phyloP scores from a whole-genome alignment of 768 basidiomycete species.

The Pleurotus citrinopileatus region DNA sequence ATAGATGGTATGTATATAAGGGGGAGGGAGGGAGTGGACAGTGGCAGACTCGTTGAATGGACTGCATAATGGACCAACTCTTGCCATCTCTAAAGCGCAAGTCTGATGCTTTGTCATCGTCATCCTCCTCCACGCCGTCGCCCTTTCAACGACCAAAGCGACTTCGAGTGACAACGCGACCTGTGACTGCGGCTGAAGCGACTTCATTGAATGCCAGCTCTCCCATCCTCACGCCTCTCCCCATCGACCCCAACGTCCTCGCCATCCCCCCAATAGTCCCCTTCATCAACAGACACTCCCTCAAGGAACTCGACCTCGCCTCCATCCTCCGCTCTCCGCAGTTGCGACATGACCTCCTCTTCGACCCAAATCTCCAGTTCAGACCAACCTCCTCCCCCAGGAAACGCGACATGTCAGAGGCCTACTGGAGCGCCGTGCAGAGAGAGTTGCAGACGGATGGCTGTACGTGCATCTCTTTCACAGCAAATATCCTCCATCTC shows the following conservation, averaged over 20 bases:
- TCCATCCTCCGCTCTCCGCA: constrained; percentile 88
- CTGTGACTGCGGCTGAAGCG: constrained; percentile 46
- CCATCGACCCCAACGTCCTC: constrained; percentile 43
- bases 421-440: constrained; percentile 82
- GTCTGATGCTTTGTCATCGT: constrained; percentile 25
- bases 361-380: constrained; percentile 83
- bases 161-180: constrained; percentile 43
- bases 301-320: constrained; percentile 83
- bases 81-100: constrained; percentile 13
- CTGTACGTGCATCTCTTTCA: constrained; percentile 83
- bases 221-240: constrained; percentile 29
- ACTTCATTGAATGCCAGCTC: no score
- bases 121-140: constrained; percentile 29
- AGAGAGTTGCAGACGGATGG: constrained; percentile 69
- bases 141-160: constrained; percentile 40
- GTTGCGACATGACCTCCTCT: constrained; percentile 88
- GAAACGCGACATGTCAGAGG: constrained; percentile 69
- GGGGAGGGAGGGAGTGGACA: not conserved
- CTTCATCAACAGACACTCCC: constrained; percentile 77
- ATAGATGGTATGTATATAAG: constrained; percentile 1
- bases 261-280: constrained; percentile 71
- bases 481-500: constrained; percentile 25
- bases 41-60: constrained; percentile 13
- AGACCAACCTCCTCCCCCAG: constrained; percentile 72
- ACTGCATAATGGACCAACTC: constrained; percentile 6